Percentiles rank a stretch among this genome's conserved stretches.
phyloP scores from a whole-genome alignment of 2,329 filamentous ascomycete species.

The Alternaria sp. region DNA sequence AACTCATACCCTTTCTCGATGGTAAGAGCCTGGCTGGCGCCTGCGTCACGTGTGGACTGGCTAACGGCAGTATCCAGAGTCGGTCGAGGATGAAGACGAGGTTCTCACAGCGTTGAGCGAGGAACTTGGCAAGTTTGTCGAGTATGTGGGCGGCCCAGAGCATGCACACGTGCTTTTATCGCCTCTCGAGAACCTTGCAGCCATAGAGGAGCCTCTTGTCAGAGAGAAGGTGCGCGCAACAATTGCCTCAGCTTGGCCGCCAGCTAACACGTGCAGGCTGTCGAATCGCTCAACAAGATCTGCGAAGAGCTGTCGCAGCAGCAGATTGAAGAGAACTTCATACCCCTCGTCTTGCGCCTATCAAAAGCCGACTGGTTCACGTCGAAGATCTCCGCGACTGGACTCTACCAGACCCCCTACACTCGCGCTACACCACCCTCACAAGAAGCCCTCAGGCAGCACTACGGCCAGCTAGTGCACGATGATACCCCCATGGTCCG shows the following conservation, averaged over 20 bases:
- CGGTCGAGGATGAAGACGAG: constrained; percentile 98
- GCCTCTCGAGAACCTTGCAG: constrained; percentile 95
- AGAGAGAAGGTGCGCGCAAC: constrained; percentile 81
- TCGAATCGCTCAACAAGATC: constrained; percentile 99
- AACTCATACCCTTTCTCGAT: constrained; percentile 98
- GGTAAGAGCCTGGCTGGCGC: constrained; percentile 67
- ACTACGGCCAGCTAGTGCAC: constrained; percentile 91
- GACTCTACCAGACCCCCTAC: constrained; percentile 93
- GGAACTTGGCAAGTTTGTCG: constrained; percentile 94
- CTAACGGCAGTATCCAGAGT: constrained; percentile 68
- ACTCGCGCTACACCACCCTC: constrained; percentile 85
- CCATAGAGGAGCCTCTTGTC: constrained; percentile 97
- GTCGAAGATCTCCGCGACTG: constrained; percentile 97
- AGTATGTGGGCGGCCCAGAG: constrained; percentile 94
- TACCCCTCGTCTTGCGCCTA: constrained; percentile 91
- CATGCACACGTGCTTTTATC: constrained; percentile 96
- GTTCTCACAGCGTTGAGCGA: constrained; percentile 96
- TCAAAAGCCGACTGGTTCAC: constrained; percentile 99
- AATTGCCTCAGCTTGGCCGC: background rate
- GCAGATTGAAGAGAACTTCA: constrained; percentile 97
- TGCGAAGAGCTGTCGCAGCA: constrained; percentile 87
- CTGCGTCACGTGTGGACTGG: constrained; percentile 22
- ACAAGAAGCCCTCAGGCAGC: constrained; percentile 88
- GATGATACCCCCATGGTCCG: constrained; percentile 99
- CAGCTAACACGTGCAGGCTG: constrained; percentile 68